Base-by-base conservation (phyloP, 192 early-diverging fungal genomes). In the Phlyctochytrium arcticum region DNA sequence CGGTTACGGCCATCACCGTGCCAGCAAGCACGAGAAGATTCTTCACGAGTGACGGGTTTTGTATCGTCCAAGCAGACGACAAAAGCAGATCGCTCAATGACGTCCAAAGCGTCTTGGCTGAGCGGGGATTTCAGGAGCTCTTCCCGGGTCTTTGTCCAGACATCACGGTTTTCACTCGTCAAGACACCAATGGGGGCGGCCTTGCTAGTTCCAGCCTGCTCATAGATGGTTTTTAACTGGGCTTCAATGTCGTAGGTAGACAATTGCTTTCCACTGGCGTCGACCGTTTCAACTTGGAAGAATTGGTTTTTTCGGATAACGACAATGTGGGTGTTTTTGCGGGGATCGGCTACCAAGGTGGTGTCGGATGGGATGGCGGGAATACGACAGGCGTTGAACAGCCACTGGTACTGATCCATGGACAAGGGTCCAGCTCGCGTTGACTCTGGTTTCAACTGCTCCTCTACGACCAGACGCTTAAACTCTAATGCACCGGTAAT, bases 371-470 rank as follows among this genome's bases (percentile, higher is more conserved):
- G 92, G 72, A 88, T 88, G 63, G 75, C 69, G 35, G 96, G 95
- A 55, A 95, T 87, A 57, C 96, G 91, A 75, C 89, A 91, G 34
- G 92, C 87, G 75, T 97, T 94, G 85, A 99, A 99, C 90, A 99
- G 87, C 77, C 87, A 95, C 75, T 91, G 89, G 85, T 95, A 96
- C 58, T 92, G 91, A 61, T 92, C 75, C 79, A 88, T 89, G 73
- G 90, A 93, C 67, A 99, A 74, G 24, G 95, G 89, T 12, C 79
- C 75, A 33, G 80, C 80, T 62, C 87, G 87, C 27, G 82, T 84
- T 75, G 81, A 87, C 72, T 99, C 96, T 24, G 92, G 92, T 54
- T 87, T 80, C 31, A 96, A 81, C 49, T 82, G 78, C 47, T 88
- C 82, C n/a, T 80, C 84, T 44, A 44, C 86, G 15, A 97, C 87